Evolutionary conservation across 148 eudicot species (phyloP).

Genomic region (Vaccinium darrowii): DNA sequence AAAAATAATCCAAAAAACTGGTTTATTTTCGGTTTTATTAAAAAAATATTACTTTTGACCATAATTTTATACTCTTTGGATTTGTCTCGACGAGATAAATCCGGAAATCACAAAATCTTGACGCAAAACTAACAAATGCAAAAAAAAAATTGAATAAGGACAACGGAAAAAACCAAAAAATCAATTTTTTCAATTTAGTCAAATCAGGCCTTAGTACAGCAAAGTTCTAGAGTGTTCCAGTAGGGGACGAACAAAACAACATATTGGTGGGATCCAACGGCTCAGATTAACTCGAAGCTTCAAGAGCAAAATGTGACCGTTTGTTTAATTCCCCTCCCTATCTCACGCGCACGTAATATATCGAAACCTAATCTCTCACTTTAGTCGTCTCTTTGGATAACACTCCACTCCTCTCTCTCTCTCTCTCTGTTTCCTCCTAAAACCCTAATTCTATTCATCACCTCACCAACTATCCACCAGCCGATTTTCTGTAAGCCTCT

Average conservation of each 20-base stretch:
- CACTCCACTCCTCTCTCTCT: neutral
- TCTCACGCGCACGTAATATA: neutral
- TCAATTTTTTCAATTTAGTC: too few relatives aligned
- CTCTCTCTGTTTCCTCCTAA: neutral
- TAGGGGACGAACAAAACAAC: neutral
- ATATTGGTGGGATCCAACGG: neutral
- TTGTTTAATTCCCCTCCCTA: neutral
- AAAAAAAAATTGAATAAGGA: too few relatives aligned
- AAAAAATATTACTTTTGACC: too few relatives aligned
- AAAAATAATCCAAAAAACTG: too few relatives aligned
- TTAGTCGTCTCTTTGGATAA: neutral
- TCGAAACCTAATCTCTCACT: neutral
- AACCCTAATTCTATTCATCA: neutral
- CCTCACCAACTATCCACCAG: neutral
- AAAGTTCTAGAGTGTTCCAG: conserved; percentile 16
- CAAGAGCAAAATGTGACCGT: conserved; percentile 7
- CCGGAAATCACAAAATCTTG: too few relatives aligned
- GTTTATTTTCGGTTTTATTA: too few relatives aligned
- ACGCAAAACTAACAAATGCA: too few relatives aligned
- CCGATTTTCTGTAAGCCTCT: conserved; percentile 2
- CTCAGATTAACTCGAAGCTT: conserved; percentile 11
- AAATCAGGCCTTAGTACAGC: too few relatives aligned
- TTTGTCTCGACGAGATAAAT: too few relatives aligned
- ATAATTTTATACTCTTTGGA: too few relatives aligned
- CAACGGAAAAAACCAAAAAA: too few relatives aligned